phyloP scores from a whole-genome alignment of 2,329 filamentous ascomycete genomes.

The Zymoseptoria ardabiliae region DNA sequence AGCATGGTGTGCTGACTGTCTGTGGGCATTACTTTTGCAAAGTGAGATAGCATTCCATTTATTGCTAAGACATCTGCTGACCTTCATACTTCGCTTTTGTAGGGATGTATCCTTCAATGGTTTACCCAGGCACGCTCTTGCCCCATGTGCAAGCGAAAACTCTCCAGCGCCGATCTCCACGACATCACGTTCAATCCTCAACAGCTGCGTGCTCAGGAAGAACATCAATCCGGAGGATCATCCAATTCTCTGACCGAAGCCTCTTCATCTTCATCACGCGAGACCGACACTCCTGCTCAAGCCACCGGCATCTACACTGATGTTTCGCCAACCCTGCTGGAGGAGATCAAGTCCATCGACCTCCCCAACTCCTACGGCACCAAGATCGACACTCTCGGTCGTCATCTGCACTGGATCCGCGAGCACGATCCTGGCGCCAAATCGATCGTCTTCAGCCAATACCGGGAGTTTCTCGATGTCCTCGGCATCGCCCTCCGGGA shows the following conservation, averaged over 20 bases:
- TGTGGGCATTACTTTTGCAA: constrained; percentile 93
- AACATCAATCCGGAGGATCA: constrained; percentile 32
- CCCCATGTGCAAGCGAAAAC: constrained; percentile 69
- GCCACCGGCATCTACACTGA: constrained; percentile 61
- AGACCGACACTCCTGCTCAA: not conserved
- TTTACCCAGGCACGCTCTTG: constrained; percentile 67
- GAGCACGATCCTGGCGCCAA: constrained; percentile 80
- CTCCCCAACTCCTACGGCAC: constrained; percentile 67
- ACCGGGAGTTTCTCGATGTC: constrained; percentile 70
- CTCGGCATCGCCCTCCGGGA: constrained; percentile 61
- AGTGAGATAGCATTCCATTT: not conserved
- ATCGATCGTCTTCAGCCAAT: constrained; percentile 91
- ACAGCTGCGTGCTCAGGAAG: constrained; percentile 60
- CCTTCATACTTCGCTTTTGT: too few relatives aligned
- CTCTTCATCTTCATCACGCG: constrained; percentile 9
- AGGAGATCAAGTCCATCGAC: constrained; percentile 75
- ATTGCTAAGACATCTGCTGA: too few relatives aligned
- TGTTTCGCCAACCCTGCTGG: constrained; percentile 63
- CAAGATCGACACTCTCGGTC: constrained; percentile 68
- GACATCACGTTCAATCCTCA: constrained; percentile 77
- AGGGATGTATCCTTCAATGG: constrained; percentile 73
- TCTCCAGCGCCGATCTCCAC: constrained; percentile 64
- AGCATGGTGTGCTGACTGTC: constrained; percentile 71
- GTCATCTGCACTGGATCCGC: constrained; percentile 80
- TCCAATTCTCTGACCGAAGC: constrained; percentile 5